phyloP scores from a whole-genome alignment of 306 rosid species.

The Rosa multiflora region DNA sequence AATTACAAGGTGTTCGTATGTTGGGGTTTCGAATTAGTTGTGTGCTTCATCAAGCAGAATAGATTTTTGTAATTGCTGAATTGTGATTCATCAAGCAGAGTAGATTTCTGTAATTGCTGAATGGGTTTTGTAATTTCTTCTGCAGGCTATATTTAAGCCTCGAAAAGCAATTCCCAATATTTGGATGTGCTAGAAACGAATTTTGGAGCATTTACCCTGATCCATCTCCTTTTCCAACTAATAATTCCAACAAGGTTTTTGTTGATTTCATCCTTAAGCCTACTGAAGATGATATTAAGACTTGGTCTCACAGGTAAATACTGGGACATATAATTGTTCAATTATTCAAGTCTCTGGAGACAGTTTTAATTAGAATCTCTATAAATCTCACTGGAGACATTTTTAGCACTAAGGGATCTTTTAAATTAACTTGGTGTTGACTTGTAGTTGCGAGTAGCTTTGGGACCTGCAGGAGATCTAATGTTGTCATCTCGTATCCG shows the following conservation, averaged over 20 bases:
- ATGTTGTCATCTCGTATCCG: slow-evolving; percentile 79
- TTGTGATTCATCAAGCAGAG: too few species aligned
- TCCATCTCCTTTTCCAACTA: slow-evolving; percentile 78
- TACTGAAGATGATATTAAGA: slow-evolving; percentile 73
- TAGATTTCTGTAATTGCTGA: too few species aligned
- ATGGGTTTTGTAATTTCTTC: slow-evolving; percentile 7
- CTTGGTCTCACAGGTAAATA: slow-evolving; percentile 77
- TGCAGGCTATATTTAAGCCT: slow-evolving; percentile 83
- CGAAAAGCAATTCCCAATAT: slow-evolving; percentile 82
- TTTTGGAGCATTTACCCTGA: slow-evolving; percentile 61
- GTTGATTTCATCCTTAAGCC: slow-evolving; percentile 85
- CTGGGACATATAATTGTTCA: neutral
- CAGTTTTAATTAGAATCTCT: neutral
- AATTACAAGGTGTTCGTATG: too few species aligned
- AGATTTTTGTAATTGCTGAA: too few species aligned
- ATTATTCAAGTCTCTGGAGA: neutral
- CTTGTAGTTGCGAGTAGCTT: slow-evolving; percentile 72
- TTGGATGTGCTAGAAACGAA: slow-evolving; percentile 76
- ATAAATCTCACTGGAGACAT: neutral
- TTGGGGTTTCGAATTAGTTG: too few species aligned
- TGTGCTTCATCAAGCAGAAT: too few species aligned
- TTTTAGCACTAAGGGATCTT: neutral
- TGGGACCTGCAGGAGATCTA: slow-evolving; percentile 93
- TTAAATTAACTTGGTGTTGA: slow-evolving; percentile 11
- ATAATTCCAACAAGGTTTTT: slow-evolving; percentile 49